These are phyloP conservation scores for Claviceps sp. DNA, from an alignment of 2,329 filamentous ascomycete genomes.

Conservation along the genomic window DNA sequence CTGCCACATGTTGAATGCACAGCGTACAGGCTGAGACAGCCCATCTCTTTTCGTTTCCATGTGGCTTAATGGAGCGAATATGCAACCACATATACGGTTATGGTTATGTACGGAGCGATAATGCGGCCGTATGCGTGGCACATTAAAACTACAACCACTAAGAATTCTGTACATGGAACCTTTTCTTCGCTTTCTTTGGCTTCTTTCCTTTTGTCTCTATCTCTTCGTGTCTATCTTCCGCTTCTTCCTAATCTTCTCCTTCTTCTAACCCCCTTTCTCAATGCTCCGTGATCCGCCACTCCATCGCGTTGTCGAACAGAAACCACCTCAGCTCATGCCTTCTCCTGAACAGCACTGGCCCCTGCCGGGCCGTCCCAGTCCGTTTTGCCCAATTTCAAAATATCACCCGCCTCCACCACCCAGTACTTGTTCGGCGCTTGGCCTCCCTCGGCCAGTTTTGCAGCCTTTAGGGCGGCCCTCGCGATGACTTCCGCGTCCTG, in stretches of 20 bases:
- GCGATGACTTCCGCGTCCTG: slow-evolving; percentile 66
- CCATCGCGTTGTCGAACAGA: too few relatives aligned
- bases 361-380: slow-evolving; percentile 29
- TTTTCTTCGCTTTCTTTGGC: not conserved
- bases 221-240: not conserved
- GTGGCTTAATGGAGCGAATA: not conserved
- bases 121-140: too few relatives aligned
- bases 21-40: too few relatives aligned
- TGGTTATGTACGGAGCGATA: not conserved
- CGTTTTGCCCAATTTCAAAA: slow-evolving; percentile 51
- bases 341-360: not conserved
- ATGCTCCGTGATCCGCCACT: too few relatives aligned
- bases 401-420: slow-evolving; percentile 46
- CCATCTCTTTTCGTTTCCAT: too few relatives aligned
- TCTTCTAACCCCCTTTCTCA: too few relatives aligned
- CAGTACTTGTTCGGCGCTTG: slow-evolving; percentile 48
- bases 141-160: not conserved
- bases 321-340: not conserved
- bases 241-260: not conserved
- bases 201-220: not conserved
- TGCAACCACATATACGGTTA: not conserved
- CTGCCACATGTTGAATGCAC: too few relatives aligned
- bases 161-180: not conserved
- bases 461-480: slow-evolving; percentile 49
- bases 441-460: slow-evolving; percentile 42